Evolutionary conservation across 768 basidiomycete species (phyloP), one percentile per base, ranked within the genome.

Genomic region (Trametes cingulata): DNA sequence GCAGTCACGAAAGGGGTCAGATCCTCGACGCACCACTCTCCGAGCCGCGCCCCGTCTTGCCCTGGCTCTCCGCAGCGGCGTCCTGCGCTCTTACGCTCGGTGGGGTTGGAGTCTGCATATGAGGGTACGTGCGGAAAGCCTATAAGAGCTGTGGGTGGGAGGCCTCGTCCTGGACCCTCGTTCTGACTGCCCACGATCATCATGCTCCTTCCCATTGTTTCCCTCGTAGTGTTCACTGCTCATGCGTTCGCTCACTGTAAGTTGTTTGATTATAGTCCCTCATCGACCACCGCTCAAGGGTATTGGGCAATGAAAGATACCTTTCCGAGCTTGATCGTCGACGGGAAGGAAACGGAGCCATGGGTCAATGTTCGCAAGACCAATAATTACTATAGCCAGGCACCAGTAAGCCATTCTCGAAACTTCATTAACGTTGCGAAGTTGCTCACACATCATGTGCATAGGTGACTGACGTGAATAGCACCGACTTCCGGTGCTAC

Each of bases 401-500:
- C 61, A 3, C 73, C 73, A 2, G 73, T 74, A 57, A 37, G 71
- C 61, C 20, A 1, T n/a, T 39, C 19, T 35, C 14, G 22, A 9
- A 9, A 9, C 27, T 33, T 54, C 13, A 0, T n/a, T 20, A 15
- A 17, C 4, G 15, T 36, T 9, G 3, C 17, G n/a, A 1, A 6
- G 14, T 46, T 1, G 27, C 19, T 40, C 20, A 20, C 14, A 9
- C 10, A 20, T 48, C 7, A 14, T 43, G 14, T 17, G 20, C 7
- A 29, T 37, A 71, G 72, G 68, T 73, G 50, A 71, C 70, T 27
- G 63, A 67, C 61, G 70, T 71, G 8, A 70, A 65, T 2, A 64
- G 65, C 56, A 52, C 61, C 45, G 69, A 68, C 62, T 67, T 73
- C 52, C 70, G 73, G 37, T 74, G 72, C 68, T 73, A 72, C 61